Evolutionary conservation across 2,329 filamentous ascomycete genomes (phyloP), one percentile per base, ranked within the genome.

Genomic region (Trichothecium roseum): DNA sequence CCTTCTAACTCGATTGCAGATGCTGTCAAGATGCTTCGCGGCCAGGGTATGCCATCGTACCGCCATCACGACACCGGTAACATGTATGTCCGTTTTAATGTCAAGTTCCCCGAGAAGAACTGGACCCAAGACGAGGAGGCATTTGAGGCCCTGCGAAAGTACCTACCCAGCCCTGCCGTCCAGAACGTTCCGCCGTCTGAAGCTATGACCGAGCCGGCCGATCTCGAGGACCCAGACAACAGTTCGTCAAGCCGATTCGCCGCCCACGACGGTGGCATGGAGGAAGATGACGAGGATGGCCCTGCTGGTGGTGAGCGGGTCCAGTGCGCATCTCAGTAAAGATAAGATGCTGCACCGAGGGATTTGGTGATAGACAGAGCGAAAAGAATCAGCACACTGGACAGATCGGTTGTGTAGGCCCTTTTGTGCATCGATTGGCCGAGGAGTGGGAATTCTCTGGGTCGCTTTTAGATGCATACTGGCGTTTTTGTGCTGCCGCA

Each of bases 11-110:
- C 17, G 14, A 4, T 20, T n/a, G 17, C 49, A 94, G 91, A 84
- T 48, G 71, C 85, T 46, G 75, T 96, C 57, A 96, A 95, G 69
- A 83, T 94, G 62, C 81, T 98, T 52, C 84, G 85, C 46, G 88
- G 87, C 45, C 91, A 98, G 64, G 91, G 91, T 59, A 98, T 98
- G 91, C 91, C 91, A 29, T 93, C 91, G 4, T 83, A 78, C 62
- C 79, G 91, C 50, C 91, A 96, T 62, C 91, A 98, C 69, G 84
- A 96, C 62, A 79, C 75, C 55, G 91, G 91, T 53, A 95, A 98
- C 66, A 71, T 98, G 50, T 98, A 91, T 69, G 87, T 98, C 54
- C 86, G 94, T 57, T 98, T 98, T 67, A 81, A 84, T 53, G 87
- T 98, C 64, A 94, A 94, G 66, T 96, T 98, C 74, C 91, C 91